These are phyloP conservation scores for Sequoiadendron giganteum DNA, from an alignment of 75 land plant genomes.

Conservation along the genomic window DNA sequence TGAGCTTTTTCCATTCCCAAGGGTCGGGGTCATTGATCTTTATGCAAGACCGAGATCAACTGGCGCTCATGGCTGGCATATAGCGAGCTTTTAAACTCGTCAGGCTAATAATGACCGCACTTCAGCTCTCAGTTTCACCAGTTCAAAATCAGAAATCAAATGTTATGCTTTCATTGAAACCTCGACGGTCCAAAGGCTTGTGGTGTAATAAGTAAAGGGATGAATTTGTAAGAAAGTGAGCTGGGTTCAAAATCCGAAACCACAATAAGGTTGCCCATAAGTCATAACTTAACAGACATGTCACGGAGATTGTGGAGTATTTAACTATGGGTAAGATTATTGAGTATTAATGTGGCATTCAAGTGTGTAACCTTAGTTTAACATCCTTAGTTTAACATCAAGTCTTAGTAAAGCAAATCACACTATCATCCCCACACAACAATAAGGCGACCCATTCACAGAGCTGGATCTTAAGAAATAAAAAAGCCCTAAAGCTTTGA, in stretches of 20 bases:
- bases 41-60: neutral
- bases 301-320: neutral
- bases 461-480: neutral
- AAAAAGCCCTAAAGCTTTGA: neutral
- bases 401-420: neutral
- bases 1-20: neutral
- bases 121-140: neutral
- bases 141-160: neutral
- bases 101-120: neutral
- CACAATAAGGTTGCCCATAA: neutral
- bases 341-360: neutral
- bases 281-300: neutral
- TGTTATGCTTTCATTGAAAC: neutral
- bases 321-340: neutral
- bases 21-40: neutral
- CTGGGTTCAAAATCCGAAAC: neutral
- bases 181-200: neutral
- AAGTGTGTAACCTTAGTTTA: neutral
- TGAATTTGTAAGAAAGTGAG: neutral
- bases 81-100: neutral
- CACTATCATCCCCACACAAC: neutral
- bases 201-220: neutral
- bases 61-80: neutral
- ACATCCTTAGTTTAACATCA: neutral
- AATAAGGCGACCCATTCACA: neutral